These are phyloP conservation scores for Coemansia sp. DNA, from an alignment of 192 early-diverging fungal genomes.

Conservation along the genomic window DNA sequence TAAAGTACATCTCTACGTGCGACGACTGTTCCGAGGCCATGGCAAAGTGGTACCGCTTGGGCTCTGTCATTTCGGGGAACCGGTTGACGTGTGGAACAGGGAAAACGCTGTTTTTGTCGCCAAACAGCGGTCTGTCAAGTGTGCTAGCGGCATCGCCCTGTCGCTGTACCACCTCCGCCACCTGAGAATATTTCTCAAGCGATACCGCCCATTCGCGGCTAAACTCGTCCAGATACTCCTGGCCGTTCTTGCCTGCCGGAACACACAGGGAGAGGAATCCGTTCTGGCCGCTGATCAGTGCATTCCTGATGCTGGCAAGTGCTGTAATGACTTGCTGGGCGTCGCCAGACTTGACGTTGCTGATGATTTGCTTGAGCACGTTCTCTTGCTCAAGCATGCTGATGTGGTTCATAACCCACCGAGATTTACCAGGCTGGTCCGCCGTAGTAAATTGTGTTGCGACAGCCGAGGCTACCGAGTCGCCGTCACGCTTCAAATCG, in stretches of 20 bases:
- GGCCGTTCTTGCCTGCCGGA: conserved; percentile 5
- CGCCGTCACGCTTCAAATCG: conserved; percentile 66
- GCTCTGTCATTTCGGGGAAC: conserved; percentile 33
- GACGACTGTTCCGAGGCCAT: conserved; percentile 51
- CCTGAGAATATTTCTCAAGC: neutral
- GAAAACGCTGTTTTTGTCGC: conserved; percentile 24
- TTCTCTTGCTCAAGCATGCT: conserved; percentile 66
- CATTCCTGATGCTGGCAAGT: conserved; percentile 6
- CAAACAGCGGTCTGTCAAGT: neutral
- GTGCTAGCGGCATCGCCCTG: neutral
- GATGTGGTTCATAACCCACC: conserved; percentile 58
- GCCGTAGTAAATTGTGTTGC: conserved; percentile 41
- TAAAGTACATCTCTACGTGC: conserved; percentile 33
- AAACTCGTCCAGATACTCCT: conserved; percentile 17
- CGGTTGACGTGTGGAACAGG: conserved; percentile 41
- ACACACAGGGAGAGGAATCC: conserved; percentile 24
- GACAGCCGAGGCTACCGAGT: conserved; percentile 51
- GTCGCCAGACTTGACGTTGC: conserved; percentile 10
- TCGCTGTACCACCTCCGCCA: neutral
- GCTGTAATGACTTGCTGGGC: conserved; percentile 4
- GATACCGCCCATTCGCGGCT: conserved; percentile 23
- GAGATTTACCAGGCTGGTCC: conserved; percentile 30
- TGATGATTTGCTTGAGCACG: conserved; percentile 55
- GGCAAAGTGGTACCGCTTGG: conserved; percentile 49
- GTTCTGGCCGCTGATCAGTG: conserved; percentile 3